Evolutionary conservation across 2,329 filamentous ascomycete species (phyloP), one percentile per base, ranked within the genome.

Genomic region (Lasiodiplodia gonubiensis): DNA sequence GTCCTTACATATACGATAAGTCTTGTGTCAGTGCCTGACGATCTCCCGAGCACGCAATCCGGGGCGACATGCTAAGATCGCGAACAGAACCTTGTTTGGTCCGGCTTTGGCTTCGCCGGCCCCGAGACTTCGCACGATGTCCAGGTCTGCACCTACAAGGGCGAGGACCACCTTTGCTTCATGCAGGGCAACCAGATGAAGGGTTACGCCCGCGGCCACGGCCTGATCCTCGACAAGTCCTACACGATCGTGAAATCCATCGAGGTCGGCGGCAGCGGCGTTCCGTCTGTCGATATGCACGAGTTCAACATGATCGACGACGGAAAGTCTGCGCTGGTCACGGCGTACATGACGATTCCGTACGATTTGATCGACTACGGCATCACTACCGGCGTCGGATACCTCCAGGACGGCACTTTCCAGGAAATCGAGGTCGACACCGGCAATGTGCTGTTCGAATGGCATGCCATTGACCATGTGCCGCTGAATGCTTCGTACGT

Each of bases 401-500:
- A 82, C 80, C 73, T 86, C 55, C 82, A 84, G 71, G 81, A 85
- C 71, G 83, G 83, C 61, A 76, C 84, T 2, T 85, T 86, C 68
- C 84, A 86, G 71, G 84, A 86, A 73, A 76, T 86, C 37, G 82
- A 87, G 63, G 84, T 86, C 42, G 79, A 83, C 23, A 87, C 84
- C 1, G 85, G 86, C 2, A 79, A 82, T 39, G 73, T 88, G 3
- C 69, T 88, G 11, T 89, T 88, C 69, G 86, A 88, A 70, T 88
- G 86, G 86, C 80, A 80, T 35, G 85, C 83, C 69, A 76, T 88
- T 12, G 85, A 87, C 66, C 84, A 88, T 73, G 79, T 87, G 23
- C 78, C 81, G 52, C 84, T 84, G 1, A 79, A 81, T 46, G 80
- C 84, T 79, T 77, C 72, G 72, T 75, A 82, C 74, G 84, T 82